Base-by-base conservation (phyloP, 371 early-diverging fungal species). In the Mortierella sp. region DNA sequence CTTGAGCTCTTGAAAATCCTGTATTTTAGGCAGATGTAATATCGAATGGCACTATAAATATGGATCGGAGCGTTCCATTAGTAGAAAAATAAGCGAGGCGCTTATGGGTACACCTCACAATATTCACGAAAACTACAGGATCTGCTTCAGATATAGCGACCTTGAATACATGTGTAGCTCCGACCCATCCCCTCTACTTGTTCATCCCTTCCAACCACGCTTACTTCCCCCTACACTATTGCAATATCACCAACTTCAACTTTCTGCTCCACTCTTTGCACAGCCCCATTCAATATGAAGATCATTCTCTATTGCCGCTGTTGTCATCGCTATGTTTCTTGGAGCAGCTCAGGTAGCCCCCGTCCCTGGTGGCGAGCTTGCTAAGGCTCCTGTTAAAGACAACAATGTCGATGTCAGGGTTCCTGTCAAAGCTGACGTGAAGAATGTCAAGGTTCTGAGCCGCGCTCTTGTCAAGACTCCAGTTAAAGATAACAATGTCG, bases 251-350 rank as follows among this genome's bases (percentile, higher is more conserved):
- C 22, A 17, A 23, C 23, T 9, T 3, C 23, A 2, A 51, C 28
- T 26, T 26, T 26, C 28, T 13, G 15, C 47, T n/a, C 47, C 13
- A 47, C 47, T 47, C 9, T 3, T 47, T 19, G 47, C 7, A 17
- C 6, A 7, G 6, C 17, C n/a, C n/a, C n/a, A n/a, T n/a, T n/a
- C 23, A 71, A 37, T 40, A 74, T 74, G 75, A 74, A 68, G 49
- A 26, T 60, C 55, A 68, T 74, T n/a, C 40, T 37, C 65, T 37
- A 59, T 74, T 53, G 47, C 61, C 43, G 32, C 62, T 15, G 54
- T 69, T n/a, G 34, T 74, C 13, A 22, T 68, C 34, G 54, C 54
- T 55, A 42, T 64, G 13, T 43, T 40, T 13, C 10, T 68, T 7
- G 69, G 55, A 8, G 26, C 61, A 40, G 63, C 43, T 26, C 69